Conservation (phyloP, 768 basidiomycete species). For the Austroboletus eburneus region DNA sequence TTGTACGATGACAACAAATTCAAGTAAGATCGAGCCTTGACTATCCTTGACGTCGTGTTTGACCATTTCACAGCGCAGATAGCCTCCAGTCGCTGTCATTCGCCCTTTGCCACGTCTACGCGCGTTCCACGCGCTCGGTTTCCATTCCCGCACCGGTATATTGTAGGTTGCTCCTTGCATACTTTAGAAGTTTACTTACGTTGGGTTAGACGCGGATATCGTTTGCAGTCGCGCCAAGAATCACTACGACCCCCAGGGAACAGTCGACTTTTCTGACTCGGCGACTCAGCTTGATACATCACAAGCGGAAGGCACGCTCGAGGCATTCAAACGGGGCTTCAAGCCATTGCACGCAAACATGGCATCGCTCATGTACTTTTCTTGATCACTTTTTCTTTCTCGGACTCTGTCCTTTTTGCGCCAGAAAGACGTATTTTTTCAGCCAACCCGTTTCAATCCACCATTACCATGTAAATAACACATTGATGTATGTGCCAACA, state of each 20-base stretch:
- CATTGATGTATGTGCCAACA: background rate
- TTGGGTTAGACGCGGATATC: conserved; percentile 63
- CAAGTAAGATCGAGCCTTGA: conserved; percentile 35
- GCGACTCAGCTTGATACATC: conserved; percentile 44
- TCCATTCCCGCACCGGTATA: conserved; percentile 83
- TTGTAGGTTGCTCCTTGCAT: conserved; percentile 41
- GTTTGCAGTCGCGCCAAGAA: conserved; percentile 76
- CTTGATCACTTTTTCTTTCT: conserved; percentile 20
- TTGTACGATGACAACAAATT: conserved; percentile 53
- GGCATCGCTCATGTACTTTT: conserved; percentile 57
- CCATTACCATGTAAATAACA: conserved; percentile 1
- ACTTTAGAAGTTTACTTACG: background rate
- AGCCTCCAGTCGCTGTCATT: conserved; percentile 68
- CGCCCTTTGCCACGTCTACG: conserved; percentile 77
- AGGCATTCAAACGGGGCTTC: conserved; percentile 50
- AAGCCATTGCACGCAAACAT: conserved; percentile 52
- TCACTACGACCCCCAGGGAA: conserved; percentile 65
- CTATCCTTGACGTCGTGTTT: background rate
- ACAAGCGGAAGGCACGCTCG: conserved; percentile 39
- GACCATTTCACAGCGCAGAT: conserved; percentile 45
- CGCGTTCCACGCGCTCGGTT: conserved; percentile 74
- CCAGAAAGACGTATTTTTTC: no score
- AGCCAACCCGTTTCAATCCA: background rate
- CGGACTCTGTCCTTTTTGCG: no score
- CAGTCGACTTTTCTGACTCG: conserved; percentile 56